Evolutionary conservation across 345 rosid genomes (phyloP), one percentile per base, ranked within the genome.

Genomic region (Corymbia maculata): DNA sequence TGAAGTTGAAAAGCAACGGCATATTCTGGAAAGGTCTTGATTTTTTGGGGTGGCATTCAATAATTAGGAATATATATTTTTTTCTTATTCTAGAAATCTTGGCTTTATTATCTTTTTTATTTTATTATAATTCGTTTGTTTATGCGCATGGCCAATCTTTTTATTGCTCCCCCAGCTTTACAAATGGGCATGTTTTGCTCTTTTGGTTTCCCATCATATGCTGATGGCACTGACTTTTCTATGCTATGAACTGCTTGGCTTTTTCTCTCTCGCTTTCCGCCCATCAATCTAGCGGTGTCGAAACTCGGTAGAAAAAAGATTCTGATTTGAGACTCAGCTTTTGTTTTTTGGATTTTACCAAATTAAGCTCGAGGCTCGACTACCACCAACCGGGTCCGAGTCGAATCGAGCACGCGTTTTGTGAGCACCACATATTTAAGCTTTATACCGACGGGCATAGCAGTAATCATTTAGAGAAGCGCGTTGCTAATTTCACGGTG

Each of bases 401-500:
- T 8, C 45, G 21, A 64, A 64, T 64, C 16, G 19, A 13, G 13
- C 45, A 15, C 45, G 9, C 22, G 22, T 4, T 68, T 32, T 68
- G 45, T 16, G 24, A 68, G 80, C 80, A 32, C 80, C 45, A 32
- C 45, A 45, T 9, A 32, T 16, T 12, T 4, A 16, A n/a, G 42
- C 2, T 42, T 32, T 9, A 16, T 3, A 16, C 13, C 2, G 1
- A 32, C 32, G 45, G 15, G 45, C 22, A 36, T 8, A 36, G 1
- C 0, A 15, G 5, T 16, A 4, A 16, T 32, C 24, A 4, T 32
- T 68, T 68, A 16, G 2, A 0, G 6, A 32, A 68, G 32, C 45
- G 22, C 22, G 45, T 68, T 4, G 5, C 3, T 68, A 10, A 68
- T 68, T 68, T 17, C 24, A 8, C 17, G 3, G 22, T 6, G 3